These are phyloP conservation scores for Gossypium arboreum DNA, from an alignment of 345 rosid genomes.

Conservation along the genomic window DNA sequence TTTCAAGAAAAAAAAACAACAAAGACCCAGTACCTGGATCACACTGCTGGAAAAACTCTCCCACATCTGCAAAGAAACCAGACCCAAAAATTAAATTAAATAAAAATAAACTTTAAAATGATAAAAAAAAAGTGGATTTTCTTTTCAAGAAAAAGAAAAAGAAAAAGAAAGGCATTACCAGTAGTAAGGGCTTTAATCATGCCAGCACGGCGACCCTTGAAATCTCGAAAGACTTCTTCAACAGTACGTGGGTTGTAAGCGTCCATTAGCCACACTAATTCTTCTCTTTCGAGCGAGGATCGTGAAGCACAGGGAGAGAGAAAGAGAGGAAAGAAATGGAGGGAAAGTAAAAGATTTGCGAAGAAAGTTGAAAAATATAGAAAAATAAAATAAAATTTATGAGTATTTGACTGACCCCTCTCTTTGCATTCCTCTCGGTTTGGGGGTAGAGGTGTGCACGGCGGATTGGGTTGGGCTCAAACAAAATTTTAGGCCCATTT, in stretches of 20 bases:
- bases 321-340: background rate
- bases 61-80: slow-evolving; percentile 47
- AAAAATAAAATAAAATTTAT: background rate
- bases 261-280: slow-evolving; percentile 33
- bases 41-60: slow-evolving; percentile 65
- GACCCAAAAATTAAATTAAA: background rate
- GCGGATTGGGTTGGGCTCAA: too few relatives aligned
- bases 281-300: background rate
- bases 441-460: too few relatives aligned
- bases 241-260: slow-evolving; percentile 75
- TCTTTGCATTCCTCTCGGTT: background rate
- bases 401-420: background rate
- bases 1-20: background rate
- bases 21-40: slow-evolving; percentile 55
- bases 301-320: background rate
- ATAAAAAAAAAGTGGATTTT: background rate
- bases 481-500: too few relatives aligned
- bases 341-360: slow-evolving; percentile 9
- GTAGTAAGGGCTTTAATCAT: slow-evolving; percentile 66
- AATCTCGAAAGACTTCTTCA: slow-evolving; percentile 67
- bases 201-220: slow-evolving; percentile 67
- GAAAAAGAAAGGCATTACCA: slow-evolving; percentile 23
- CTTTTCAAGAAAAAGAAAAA: too few relatives aligned
- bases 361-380: background rate
- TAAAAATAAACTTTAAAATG: background rate